Evolutionary conservation across 2,329 filamentous ascomycete species (phyloP).

Genomic region (Akanthomyces uredinophilus): DNA sequence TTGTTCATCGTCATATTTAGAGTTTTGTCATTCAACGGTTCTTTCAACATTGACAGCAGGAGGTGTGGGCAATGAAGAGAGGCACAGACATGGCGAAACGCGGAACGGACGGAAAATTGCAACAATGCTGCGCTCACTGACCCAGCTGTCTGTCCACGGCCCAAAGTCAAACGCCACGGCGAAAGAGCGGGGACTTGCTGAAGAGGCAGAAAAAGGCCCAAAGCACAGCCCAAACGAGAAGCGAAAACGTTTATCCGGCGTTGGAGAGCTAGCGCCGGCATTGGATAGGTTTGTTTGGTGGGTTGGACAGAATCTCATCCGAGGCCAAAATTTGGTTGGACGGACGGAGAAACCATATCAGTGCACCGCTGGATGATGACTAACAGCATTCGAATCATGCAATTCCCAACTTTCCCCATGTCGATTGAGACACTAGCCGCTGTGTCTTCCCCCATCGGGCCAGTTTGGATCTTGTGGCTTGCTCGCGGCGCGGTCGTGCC

Average conservation of each 20-base stretch:
- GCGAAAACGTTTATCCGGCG: background rate
- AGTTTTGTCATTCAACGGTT: background rate
- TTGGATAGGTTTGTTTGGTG: background rate
- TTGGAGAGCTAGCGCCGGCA: too few species aligned
- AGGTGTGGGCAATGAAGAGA: background rate
- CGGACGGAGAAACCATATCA: background rate
- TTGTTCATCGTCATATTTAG: background rate
- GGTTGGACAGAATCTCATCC: background rate
- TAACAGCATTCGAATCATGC: background rate
- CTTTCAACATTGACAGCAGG: background rate
- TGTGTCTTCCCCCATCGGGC: background rate
- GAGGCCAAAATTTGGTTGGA: too few species aligned
- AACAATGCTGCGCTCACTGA: background rate
- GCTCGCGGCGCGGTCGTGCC: background rate
- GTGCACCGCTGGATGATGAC: background rate
- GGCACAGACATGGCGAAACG: background rate
- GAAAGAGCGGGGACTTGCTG: background rate
- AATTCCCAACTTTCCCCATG: background rate
- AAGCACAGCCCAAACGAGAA: background rate
- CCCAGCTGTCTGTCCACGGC: background rate
- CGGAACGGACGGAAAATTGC: background rate
- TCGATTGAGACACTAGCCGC: background rate
- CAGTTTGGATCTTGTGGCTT: background rate
- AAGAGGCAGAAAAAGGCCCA: background rate
- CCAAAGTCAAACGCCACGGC: constrained; percentile 1